A percentile compares a stretch with the other conserved stretches of the same genome.
Evolutionary conservation across 768 basidiomycete species (phyloP).

Genomic region (Tephrocybe sp.): DNA sequence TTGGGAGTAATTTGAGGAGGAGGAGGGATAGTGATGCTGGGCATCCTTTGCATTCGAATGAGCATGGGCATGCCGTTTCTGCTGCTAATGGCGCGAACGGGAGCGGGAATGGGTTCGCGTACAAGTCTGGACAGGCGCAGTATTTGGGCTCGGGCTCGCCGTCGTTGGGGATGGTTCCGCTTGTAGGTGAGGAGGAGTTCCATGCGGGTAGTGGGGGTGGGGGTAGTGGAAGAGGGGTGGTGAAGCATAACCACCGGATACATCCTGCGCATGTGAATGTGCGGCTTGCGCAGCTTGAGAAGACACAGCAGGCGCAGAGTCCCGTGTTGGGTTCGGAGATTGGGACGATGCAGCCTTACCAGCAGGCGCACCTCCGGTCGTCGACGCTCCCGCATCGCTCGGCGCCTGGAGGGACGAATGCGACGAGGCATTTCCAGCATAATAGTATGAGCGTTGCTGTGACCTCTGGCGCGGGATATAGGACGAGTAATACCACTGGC

Average conservation of each 20-base stretch:
- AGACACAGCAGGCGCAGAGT: neutral
- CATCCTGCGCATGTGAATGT: constrained; percentile 16
- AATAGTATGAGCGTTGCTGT: constrained; percentile 43
- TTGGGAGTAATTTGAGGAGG: constrained; percentile 13
- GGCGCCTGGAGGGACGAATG: constrained; percentile 26
- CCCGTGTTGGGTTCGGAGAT: neutral
- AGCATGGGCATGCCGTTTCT: too few relatives aligned
- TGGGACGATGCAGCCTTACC: constrained; percentile 16
- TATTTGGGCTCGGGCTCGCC: constrained; percentile 17
- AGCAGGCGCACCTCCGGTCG: constrained; percentile 41
- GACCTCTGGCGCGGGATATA: constrained; percentile 16
- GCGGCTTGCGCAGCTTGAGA: constrained; percentile 11
- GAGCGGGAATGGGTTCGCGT: too few relatives aligned
- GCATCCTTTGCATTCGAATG: constrained; percentile 20
- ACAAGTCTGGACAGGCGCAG: constrained; percentile 24
- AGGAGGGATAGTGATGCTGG: constrained; percentile 17
- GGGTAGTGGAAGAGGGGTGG: neutral
- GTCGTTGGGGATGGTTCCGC: constrained; percentile 19
- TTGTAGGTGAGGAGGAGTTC: constrained; percentile 38
- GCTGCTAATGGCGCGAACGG: too few relatives aligned
- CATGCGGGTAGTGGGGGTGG: constrained; percentile 18
- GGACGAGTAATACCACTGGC: neutral
- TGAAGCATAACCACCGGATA: constrained; percentile 11
- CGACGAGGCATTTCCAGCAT: constrained; percentile 45
- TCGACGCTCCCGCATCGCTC: constrained; percentile 45